A percentile compares a stretch with the other conserved stretches of the same genome.
These are phyloP conservation scores for Solanum rostratum DNA, from an alignment of 257 asterid genomes.

Conservation along the genomic window DNA sequence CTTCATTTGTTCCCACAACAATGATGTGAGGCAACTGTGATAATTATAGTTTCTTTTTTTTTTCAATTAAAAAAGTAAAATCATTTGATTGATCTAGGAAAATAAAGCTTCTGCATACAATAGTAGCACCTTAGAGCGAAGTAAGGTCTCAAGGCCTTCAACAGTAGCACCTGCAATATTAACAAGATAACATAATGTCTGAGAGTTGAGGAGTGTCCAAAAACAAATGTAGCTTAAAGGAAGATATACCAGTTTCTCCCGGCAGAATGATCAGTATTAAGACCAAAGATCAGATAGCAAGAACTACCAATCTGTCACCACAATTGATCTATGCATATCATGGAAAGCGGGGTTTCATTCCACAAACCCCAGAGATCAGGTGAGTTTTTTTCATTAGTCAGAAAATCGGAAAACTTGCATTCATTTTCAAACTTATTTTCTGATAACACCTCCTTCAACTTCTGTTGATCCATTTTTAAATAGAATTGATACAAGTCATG, in stretches of 20 bases:
- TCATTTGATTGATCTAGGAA: background rate
- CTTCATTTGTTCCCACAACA: background rate
- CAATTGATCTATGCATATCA: background rate
- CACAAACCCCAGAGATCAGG: background rate
- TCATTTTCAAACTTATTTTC: background rate
- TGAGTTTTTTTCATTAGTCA: background rate
- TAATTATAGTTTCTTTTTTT: background rate
- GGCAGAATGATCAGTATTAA: background rate
- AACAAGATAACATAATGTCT: slow-evolving; percentile 1
- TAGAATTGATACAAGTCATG: background rate
- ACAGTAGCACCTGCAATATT: slow-evolving; percentile 68
- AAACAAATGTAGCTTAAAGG: background rate
- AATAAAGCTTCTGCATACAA: background rate
- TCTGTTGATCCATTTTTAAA: background rate
- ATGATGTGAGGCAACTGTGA: background rate
- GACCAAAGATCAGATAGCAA: background rate
- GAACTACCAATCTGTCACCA: background rate
- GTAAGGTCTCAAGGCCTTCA: slow-evolving; percentile 72
- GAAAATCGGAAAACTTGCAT: background rate
- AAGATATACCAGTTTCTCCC: background rate
- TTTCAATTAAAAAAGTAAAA: background rate
- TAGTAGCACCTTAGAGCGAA: slow-evolving; percentile 70
- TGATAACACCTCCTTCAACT: background rate
- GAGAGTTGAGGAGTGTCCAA: background rate
- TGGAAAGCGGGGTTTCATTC: background rate